A percentile compares a stretch with the other conserved stretches of the same genome.
Evolutionary conservation across 2,329 filamentous ascomycete genomes (phyloP).

Genomic region (Botryosphaeria dothidea): DNA sequence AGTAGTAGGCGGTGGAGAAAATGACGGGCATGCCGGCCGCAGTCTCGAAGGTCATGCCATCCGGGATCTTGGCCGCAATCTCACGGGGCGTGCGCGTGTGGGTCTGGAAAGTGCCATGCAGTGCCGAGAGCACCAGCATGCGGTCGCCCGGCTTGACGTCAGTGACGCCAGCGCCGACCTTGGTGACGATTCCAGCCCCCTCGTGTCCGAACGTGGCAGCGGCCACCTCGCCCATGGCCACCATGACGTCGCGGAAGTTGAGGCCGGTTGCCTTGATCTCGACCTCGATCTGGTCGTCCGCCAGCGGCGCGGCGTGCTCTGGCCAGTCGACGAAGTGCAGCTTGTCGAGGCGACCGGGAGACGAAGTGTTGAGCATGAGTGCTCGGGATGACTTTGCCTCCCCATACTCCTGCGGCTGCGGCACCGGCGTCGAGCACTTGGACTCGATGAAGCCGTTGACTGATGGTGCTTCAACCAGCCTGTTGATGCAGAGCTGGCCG

Average conservation of each 20-base stretch:
- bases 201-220: conserved; percentile 22
- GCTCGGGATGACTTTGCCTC: not conserved
- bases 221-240: conserved; percentile 18
- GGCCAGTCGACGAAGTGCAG: not conserved
- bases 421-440: not conserved
- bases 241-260: conserved; percentile 23
- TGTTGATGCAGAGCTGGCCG: not conserved
- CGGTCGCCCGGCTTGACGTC: conserved; percentile 7
- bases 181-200: conserved; percentile 20
- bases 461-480: not conserved
- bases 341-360: not conserved
- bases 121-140: not conserved
- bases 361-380: not conserved
- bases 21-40: conserved; percentile 24
- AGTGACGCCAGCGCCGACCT: not conserved
- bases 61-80: conserved; percentile 22
- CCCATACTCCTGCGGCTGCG: not conserved
- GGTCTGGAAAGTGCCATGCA: not conserved
- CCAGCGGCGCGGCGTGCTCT: not conserved
- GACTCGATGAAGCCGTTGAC: not conserved
- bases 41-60: conserved; percentile 24
- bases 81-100: not conserved
- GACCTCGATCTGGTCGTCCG: conserved; percentile 22
- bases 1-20: conserved; percentile 25
- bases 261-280: conserved; percentile 23